Conservation (phyloP, 163 green algal genomes). For the Scenedesmus sp. region DNA sequence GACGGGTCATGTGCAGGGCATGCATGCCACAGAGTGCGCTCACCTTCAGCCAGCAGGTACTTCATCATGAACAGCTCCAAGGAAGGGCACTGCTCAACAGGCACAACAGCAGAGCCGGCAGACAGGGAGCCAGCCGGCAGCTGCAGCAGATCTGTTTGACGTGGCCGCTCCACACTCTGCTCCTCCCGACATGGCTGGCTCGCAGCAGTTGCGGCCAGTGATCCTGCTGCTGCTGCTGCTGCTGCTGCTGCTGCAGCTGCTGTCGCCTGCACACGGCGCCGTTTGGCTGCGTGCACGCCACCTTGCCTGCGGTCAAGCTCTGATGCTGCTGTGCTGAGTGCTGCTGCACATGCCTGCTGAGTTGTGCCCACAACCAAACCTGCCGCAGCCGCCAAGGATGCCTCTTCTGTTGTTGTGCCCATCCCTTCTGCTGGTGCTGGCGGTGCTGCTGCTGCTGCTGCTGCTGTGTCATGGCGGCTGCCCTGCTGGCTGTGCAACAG, state of each 20-base stretch:
- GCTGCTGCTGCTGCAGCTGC: conserved; percentile 16
- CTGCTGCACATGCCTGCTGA: too few species aligned
- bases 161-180: background rate
- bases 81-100: conserved; percentile 36
- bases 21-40: background rate
- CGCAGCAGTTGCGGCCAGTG: background rate
- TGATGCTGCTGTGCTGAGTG: background rate
- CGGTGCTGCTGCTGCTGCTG: conserved; percentile 11
- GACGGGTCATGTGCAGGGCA: background rate
- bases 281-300: background rate
- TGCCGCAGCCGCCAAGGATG: conserved; percentile 12
- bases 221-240: conserved; percentile 14
- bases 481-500: background rate
- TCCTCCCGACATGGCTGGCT: too few species aligned
- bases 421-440: background rate
- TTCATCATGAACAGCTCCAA: conserved; percentile 70
- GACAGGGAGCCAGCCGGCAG: conserved; percentile 60
- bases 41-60: conserved; percentile 62
- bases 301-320: background rate
- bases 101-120: conserved; percentile 8
- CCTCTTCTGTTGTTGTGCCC: background rate
- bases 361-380: background rate
- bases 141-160: background rate
- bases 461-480: background rate
- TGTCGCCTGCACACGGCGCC: background rate